A percentile compares a stretch with the other conserved stretches of the same genome.
Conservation (phyloP, 371 early-diverging fungal species). For the Ecytonucleospora hepatopenaei region DNA sequence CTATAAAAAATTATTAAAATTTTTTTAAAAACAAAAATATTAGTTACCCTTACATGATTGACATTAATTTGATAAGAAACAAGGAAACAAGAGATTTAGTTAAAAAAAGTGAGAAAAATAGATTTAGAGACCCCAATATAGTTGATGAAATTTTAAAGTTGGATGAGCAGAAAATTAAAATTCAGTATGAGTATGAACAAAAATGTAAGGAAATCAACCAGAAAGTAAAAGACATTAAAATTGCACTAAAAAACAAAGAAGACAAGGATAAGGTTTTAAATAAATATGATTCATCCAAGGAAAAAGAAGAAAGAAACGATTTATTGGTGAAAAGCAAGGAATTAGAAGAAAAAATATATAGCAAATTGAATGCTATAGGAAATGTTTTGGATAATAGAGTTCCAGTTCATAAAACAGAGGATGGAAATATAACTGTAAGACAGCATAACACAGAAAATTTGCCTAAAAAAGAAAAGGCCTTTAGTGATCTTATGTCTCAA, state of each 20-base stretch:
- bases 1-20: too few relatives aligned
- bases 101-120: constrained; percentile 42
- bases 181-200: constrained; percentile 43
- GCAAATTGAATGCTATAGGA: constrained; percentile 65
- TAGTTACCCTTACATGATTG: constrained; percentile 39
- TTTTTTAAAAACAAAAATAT: constrained; percentile 7
- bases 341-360: constrained; percentile 32
- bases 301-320: constrained; percentile 11
- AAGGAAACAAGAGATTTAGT: constrained; percentile 20
- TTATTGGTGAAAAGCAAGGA: constrained; percentile 12
- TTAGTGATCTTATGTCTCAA: constrained; percentile 65
- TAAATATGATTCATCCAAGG: constrained; percentile 2
- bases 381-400: constrained; percentile 86
- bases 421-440: constrained; percentile 68
- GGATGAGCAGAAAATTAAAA: constrained; percentile 38
- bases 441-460: constrained; percentile 58
- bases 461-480: constrained; percentile 40
- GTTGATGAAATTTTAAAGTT: constrained; percentile 38
- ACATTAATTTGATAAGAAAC: constrained; percentile 40
- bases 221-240: constrained; percentile 27
- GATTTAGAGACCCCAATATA: constrained; percentile 28
- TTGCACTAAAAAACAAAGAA: constrained; percentile 23
- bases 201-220: constrained; percentile 44
- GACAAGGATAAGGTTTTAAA: constrained; percentile 16
- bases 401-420: constrained; percentile 73